phyloP scores from a whole-genome alignment of 345 rosid species.

The Bruguiera parviflora region DNA sequence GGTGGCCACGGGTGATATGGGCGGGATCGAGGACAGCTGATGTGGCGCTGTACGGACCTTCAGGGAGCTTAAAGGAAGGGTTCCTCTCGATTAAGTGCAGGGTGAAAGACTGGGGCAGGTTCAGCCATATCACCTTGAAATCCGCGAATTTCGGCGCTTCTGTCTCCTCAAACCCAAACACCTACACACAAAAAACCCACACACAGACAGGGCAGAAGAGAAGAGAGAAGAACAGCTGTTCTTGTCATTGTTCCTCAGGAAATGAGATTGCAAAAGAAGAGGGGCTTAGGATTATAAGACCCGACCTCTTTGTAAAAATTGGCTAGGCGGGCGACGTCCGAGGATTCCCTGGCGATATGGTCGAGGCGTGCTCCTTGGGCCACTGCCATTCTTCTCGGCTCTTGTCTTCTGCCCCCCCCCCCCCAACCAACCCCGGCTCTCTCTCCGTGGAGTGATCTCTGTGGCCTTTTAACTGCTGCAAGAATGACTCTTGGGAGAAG shows the following conservation, averaged over 20 bases:
- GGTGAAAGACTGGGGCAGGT: constrained; percentile 52
- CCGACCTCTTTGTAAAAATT: constrained; percentile 68
- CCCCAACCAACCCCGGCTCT: neutral
- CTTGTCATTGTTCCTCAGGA: too few species aligned
- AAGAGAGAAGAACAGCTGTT: neutral
- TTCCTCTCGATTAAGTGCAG: constrained; percentile 76
- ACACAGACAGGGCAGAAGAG: neutral
- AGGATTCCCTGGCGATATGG: constrained; percentile 85
- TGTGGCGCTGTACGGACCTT: constrained; percentile 73
- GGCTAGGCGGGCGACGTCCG: constrained; percentile 67
- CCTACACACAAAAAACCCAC: neutral
- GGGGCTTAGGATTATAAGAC: neutral
- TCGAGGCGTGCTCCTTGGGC: constrained; percentile 49
- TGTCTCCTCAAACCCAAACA: constrained; percentile 71
- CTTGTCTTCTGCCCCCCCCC: neutral
- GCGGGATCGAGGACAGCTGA: constrained; percentile 56
- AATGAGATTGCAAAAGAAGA: neutral
- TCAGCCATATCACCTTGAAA: constrained; percentile 80
- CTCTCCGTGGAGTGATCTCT: neutral
- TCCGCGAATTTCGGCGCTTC: constrained; percentile 65
- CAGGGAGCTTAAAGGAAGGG: constrained; percentile 67
- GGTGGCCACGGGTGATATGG: constrained; percentile 78
- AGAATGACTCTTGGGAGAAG: too few species aligned
- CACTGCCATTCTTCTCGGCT: neutral
- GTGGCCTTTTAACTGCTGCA: neutral